Evolutionary conservation across 2,329 filamentous ascomycete genomes (phyloP), one percentile per base, ranked within the genome.

Genomic region (Pseudocercospora musae): DNA sequence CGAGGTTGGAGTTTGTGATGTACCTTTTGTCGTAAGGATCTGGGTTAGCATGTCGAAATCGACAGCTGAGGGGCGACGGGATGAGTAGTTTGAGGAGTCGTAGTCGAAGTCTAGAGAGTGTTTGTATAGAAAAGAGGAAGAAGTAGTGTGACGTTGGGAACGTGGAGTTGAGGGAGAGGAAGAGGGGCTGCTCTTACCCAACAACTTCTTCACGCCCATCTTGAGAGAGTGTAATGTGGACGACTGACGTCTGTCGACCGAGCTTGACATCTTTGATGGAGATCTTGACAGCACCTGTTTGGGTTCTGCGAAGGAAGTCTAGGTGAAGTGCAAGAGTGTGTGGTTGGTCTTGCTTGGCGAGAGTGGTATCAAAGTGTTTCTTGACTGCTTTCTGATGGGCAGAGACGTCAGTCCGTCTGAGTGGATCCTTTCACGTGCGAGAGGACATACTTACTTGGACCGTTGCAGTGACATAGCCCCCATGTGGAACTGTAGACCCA

Each of bases 391-490:
- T 80, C 64, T 89, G 80, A 4, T 18, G 8, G 56, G 60, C 29
- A 63, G 60, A 54, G 31, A 7, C 40, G 52, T 54, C 29, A 54
- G 52, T 40, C 52, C 2, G 27, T 52, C 54, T 59, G 61, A 59
- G 50, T 62, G 33, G 54, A 44, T 23, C 27, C 27, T 8, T 58
- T 27, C 40, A 62, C 54, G 59, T 49, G 60, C 40, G 27, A 54
- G 23, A 29, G 25, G 57, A 31, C 29, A 52, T 33, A 59, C 57
- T 58, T 61, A 64, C 66, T 53, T 67, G 65, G 64, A 91, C 81
- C 54, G 84, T 80, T 0, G 86, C 81, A 9, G 87, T 87, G 15
- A 89, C 84, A 69, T 88, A 89, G 62, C 89, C 89, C 57, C 89
- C 89, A 73, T 91, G 87, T 5, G 88, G 88, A 11, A 91, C 89